Evolutionary conservation across 768 basidiomycete genomes (phyloP), one percentile per base, ranked within the genome.

Genomic region (Leccinum arenicola): DNA sequence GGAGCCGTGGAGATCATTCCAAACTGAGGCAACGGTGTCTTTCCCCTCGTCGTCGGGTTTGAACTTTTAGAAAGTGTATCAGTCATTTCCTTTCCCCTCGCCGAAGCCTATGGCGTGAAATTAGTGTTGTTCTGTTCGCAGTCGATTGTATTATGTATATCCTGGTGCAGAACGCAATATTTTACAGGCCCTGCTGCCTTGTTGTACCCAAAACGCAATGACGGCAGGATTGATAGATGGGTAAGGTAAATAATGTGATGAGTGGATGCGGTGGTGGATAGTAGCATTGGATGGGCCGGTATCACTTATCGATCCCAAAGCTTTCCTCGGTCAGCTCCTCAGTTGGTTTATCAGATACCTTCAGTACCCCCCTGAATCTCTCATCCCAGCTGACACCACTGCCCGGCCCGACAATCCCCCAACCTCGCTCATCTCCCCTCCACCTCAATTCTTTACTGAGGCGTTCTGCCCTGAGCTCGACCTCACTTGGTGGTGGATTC

Each of bases 371-470:
- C 55, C 77, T 75, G 65, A 91, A 89, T 59, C 87, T 77, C 59
- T 86, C 81, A 66, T 95, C 89, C 94, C 94, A 98, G 23, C 78
- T 79, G 12, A 90, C 85, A 15, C 76, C 75, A 54, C 74, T 74
- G 2, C 84, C 82, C 3, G 87, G 85, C 56, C 84, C 80, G 56
- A 95, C 78, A 56, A 94, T 83, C 43, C 82, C 79, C 89, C 90
- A 98, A 3, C 91, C 95, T 53, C 80, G 80, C 56, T 89, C 75
- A 66, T 95, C 90, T 21, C 82, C 80, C 49, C 84, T 82, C 96
- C 96, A 98, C 65, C 85, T 79, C 64, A 85, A 72, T 76, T 98
- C 96, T 75, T 95, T 96, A 74, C 89, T 88, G 72, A 94, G 72
- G 64, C 96, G 79, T 75, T 98, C 94, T 40, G 88, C 88, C 49